These are phyloP conservation scores for Chaetomium sp. DNA, from an alignment of 2,329 filamentous ascomycete species.

Conservation along the genomic window DNA sequence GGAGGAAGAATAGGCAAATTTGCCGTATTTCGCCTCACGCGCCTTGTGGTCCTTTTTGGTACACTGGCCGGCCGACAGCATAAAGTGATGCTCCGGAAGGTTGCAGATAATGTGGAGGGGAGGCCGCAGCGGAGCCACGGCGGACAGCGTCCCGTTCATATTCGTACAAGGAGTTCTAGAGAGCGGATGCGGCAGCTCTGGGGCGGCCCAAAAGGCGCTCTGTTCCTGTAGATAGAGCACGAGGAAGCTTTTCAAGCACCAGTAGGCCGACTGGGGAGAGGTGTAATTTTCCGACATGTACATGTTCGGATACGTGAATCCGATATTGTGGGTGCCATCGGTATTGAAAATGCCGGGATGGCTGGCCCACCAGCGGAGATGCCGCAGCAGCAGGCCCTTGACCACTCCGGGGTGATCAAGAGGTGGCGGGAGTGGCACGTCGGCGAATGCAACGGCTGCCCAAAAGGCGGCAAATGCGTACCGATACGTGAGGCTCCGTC, in stretches of 20 bases:
- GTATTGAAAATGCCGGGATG: background rate
- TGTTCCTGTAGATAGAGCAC: background rate
- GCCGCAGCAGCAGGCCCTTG: constrained; percentile 2
- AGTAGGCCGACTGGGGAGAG: constrained; percentile 1
- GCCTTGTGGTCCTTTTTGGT: constrained; percentile 2
- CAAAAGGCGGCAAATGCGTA: constrained; percentile 3
- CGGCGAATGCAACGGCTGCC: background rate
- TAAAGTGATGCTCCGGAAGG: background rate
- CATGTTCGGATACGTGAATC: background rate
- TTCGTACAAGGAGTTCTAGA: background rate
- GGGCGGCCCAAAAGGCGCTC: background rate
- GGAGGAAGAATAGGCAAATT: constrained; percentile 1
- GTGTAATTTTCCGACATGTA: constrained; percentile 1
- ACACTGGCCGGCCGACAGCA: background rate
- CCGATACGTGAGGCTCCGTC: background rate
- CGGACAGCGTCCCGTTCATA: background rate
- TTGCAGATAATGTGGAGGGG: background rate
- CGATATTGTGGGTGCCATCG: constrained; percentile 2
- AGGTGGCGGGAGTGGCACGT: background rate
- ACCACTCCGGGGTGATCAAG: background rate
- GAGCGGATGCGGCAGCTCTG: background rate
- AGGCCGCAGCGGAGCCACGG: background rate
- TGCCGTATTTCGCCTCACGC: constrained; percentile 3
- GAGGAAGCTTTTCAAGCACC: constrained; percentile 2
- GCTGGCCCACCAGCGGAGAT: constrained; percentile 3